A percentile compares a stretch with the other conserved stretches of the same genome.
Conservation (phyloP, 1,284 basidiomycete genomes). For the Phlebopus sp. region DNA sequence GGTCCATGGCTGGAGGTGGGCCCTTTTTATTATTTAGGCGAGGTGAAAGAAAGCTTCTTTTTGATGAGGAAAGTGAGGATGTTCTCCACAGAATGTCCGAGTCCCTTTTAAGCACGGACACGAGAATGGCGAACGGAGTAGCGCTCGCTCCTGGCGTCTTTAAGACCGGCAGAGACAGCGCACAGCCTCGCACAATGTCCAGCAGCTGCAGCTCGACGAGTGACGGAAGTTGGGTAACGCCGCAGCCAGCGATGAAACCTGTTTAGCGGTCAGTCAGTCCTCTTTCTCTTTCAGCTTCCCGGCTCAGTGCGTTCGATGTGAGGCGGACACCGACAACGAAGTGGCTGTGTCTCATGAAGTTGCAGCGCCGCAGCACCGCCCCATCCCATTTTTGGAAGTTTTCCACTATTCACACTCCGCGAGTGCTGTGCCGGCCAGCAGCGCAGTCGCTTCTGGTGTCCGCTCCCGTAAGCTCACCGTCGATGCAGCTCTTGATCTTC, state of each 20-base stretch:
- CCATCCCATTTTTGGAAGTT: slow-evolving; percentile 13
- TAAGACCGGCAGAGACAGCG: slow-evolving; percentile 4
- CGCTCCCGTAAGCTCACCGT: neutral
- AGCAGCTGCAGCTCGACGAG: neutral
- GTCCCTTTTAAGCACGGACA: slow-evolving; percentile 11
- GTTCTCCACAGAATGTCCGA: slow-evolving; percentile 28
- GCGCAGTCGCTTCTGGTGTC: neutral
- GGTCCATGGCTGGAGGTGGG: slow-evolving; percentile 26
- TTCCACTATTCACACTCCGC: slow-evolving; percentile 12
- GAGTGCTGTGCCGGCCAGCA: slow-evolving; percentile 18
- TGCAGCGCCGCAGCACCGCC: slow-evolving; percentile 35
- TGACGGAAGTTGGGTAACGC: slow-evolving; percentile 12
- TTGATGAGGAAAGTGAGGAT: slow-evolving; percentile 30
- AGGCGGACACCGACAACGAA: slow-evolving; percentile 17
- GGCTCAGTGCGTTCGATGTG: slow-evolving; percentile 2
- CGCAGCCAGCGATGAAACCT: slow-evolving; percentile 7
- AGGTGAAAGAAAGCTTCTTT: slow-evolving; percentile 35
- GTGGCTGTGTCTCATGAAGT: slow-evolving; percentile 34
- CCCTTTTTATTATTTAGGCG: slow-evolving; percentile 38
- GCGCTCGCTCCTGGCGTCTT: slow-evolving; percentile 13
- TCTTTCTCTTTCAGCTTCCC: neutral
- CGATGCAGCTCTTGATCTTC: too few relatives aligned
- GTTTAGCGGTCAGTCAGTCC: slow-evolving; percentile 3
- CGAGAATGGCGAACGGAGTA: slow-evolving; percentile 8
- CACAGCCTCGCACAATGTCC: slow-evolving; percentile 18